Evolutionary conservation across 2,329 filamentous ascomycete species (phyloP), one percentile per base, ranked within the genome.

Genomic region (Pestalotiopsis sp.): DNA sequence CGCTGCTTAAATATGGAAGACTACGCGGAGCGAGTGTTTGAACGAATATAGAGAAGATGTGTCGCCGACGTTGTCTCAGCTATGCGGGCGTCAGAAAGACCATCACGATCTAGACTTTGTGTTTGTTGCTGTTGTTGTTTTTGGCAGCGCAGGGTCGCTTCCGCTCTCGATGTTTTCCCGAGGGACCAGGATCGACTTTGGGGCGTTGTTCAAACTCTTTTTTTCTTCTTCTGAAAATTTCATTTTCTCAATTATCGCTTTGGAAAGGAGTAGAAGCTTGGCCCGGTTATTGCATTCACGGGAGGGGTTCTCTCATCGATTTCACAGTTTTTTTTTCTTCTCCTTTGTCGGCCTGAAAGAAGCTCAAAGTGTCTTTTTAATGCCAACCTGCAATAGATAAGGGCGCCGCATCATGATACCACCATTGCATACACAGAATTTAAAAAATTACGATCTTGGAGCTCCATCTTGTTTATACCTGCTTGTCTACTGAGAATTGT

Each of bases 341-440:
- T 62, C 57, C 57, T 60, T 49, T 62, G 65, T 67, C 65, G 61
- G 61, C 61, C 65, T 45, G 59, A 49, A 59, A 64, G 52, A 67
- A 67, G 61, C 66, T 61, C 72, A 66, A 73, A 73, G 72, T 74
- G 72, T 74, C 72, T 70, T 74, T 71, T 73, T 69, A 67, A 67
- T 69, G 65, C 68, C 31, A 52, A 39, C 64, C 65, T 20, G 27
- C 65, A 59, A 58, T 67, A 58, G 63, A 66, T 56, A 66, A 27
- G 57, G 66, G 68, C n/a, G 56, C 71, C 71, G 75, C 77, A 36
- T 36, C 74, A 78, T 78, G 76, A 78, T 78, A 78, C 76, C 76
- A 77, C 74, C 73, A 77, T 77, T 75, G 75, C 75, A 78, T 77
- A 77, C 70, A 72, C 72, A 76, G 75, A 76, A 77, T 76, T 75